These are phyloP conservation scores for Lentinula boryana DNA, from an alignment of 768 basidiomycete species.

Conservation along the genomic window DNA sequence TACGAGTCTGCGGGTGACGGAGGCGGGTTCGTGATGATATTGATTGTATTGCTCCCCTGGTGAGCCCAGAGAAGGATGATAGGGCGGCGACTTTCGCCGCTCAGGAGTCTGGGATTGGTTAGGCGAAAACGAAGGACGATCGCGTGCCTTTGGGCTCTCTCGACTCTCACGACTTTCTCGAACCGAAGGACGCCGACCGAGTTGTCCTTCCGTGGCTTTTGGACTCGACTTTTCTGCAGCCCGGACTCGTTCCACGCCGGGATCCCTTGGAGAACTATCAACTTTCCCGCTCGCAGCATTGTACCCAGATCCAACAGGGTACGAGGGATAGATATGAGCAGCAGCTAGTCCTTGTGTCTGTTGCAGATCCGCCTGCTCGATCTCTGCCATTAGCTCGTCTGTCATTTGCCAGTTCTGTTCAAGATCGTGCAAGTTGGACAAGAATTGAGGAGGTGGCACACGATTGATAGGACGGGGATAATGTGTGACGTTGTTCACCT, in stretches of 20 bases:
- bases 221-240: conserved; percentile 47
- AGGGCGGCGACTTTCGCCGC: conserved; percentile 41
- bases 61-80: conserved; percentile 41
- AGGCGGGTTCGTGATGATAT: conserved; percentile 43
- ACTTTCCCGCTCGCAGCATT: background rate
- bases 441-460: conserved; percentile 47
- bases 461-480: conserved; percentile 66
- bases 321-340: conserved; percentile 23
- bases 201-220: conserved; percentile 43
- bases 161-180: conserved; percentile 19
- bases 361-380: conserved; percentile 65
- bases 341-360: conserved; percentile 45
- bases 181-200: conserved; percentile 33
- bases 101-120: conserved; percentile 47
- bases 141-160: conserved; percentile 31
- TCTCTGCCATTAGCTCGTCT: conserved; percentile 62
- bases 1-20: conserved; percentile 20
- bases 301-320: conserved; percentile 1
- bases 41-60: conserved; percentile 46
- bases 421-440: conserved; percentile 45
- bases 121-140: conserved; percentile 32
- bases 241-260: conserved; percentile 50
- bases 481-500: conserved; percentile 28
- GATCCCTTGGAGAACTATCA: conserved; percentile 29
- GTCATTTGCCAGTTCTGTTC: conserved; percentile 66